Percentiles rank a stretch among this genome's conserved stretches.
These are phyloP conservation scores for Candida mattraensis DNA, from an alignment of 805 yeast genomes.

Conservation along the genomic window DNA sequence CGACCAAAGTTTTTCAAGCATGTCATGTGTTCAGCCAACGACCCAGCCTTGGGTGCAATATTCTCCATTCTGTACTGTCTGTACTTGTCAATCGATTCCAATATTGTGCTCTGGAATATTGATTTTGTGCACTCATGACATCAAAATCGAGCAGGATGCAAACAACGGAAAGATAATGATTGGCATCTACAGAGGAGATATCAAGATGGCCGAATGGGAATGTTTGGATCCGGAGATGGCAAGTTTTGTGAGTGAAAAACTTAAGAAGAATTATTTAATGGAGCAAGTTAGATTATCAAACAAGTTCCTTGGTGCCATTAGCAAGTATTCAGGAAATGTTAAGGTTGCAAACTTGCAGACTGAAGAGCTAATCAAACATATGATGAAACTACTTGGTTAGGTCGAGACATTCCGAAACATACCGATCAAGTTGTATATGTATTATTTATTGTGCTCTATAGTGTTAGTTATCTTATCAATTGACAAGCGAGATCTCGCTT, in stretches of 20 bases:
- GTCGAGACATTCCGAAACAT: no score
- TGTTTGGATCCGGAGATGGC: slow-evolving; percentile 5
- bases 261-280: slow-evolving; percentile 13
- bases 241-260: slow-evolving; percentile 4
- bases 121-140: slow-evolving; percentile 11
- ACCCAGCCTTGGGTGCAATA: slow-evolving; percentile 45
- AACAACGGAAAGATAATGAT: slow-evolving; percentile 1
- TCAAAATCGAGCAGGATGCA: slow-evolving; percentile 6
- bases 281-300: slow-evolving; percentile 20
- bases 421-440: background rate
- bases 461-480: no score
- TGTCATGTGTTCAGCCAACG: slow-evolving; percentile 21
- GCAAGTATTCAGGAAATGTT: slow-evolving; percentile 23
- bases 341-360: slow-evolving; percentile 21
- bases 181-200: slow-evolving; percentile 9
- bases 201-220: slow-evolving; percentile 11
- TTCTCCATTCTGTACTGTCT: slow-evolving; percentile 33
- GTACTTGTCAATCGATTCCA: slow-evolving; percentile 33
- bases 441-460: slow-evolving; percentile 1
- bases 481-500: no score
- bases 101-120: slow-evolving; percentile 32
- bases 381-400: slow-evolving; percentile 4
- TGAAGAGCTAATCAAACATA: slow-evolving; percentile 22
- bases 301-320: slow-evolving; percentile 20
- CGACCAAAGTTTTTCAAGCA: slow-evolving; percentile 16